A percentile compares a stretch with the other conserved stretches of the same genome.
phyloP scores from a whole-genome alignment of 2,329 filamentous ascomycete genomes.

The Exophiala oligosperma region DNA sequence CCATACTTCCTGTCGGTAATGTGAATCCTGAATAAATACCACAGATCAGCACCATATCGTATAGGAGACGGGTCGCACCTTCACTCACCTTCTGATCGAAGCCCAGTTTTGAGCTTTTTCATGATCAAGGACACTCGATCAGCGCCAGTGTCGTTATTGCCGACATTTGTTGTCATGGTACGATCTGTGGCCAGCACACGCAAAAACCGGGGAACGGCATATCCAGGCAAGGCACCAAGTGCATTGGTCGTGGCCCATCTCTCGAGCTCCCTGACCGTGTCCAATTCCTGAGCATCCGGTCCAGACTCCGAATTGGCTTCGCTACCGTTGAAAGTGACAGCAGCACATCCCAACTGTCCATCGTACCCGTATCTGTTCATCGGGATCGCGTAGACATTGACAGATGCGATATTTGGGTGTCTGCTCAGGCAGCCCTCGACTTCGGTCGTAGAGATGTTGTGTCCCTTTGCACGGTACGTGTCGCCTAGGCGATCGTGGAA shows the following conservation, averaged over 20 bases:
- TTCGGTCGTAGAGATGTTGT: slow-evolving; percentile 79
- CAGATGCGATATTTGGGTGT: slow-evolving; percentile 22
- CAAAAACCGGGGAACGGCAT: slow-evolving; percentile 22
- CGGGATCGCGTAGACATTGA: slow-evolving; percentile 27
- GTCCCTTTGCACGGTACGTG: slow-evolving; percentile 63
- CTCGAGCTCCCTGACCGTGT: slow-evolving; percentile 15
- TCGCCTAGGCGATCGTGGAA: slow-evolving; percentile 70
- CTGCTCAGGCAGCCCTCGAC: slow-evolving; percentile 46
- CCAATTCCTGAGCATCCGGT: not conserved
- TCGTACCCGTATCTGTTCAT: slow-evolving; percentile 27
- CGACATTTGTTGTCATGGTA: not conserved
- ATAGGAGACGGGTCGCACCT: too few species aligned
- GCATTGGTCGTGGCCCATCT: slow-evolving; percentile 12
- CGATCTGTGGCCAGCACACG: slow-evolving; percentile 14
- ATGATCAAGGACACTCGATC: slow-evolving; percentile 18
- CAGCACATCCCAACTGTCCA: slow-evolving; percentile 20
- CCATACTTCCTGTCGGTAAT: not conserved
- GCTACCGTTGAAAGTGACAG: slow-evolving; percentile 11
- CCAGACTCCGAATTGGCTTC: not conserved
- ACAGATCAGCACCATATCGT: too few species aligned
- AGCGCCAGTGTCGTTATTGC: slow-evolving; percentile 27
- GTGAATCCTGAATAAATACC: slow-evolving; percentile 1
- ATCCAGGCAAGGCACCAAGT: slow-evolving; percentile 14
- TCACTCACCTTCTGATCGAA: slow-evolving; percentile 14
- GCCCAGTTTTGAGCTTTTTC: slow-evolving; percentile 19